These are phyloP conservation scores for Pseudopyricularia cyperi DNA, from an alignment of 2,329 filamentous ascomycete genomes.

Conservation along the genomic window DNA sequence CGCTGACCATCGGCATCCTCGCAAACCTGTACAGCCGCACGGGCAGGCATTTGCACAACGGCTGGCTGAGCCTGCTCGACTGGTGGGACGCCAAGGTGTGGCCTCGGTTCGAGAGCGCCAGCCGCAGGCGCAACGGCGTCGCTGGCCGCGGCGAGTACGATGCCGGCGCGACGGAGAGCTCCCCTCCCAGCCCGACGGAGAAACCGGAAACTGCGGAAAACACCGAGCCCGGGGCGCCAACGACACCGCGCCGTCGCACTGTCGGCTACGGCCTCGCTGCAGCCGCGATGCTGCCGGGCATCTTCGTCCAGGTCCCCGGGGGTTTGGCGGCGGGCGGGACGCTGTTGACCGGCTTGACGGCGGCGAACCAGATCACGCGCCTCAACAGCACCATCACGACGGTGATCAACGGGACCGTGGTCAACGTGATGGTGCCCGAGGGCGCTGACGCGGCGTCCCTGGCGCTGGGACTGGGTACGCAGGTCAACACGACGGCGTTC, in stretches of 20 bases:
- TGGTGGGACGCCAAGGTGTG: constrained; percentile 37
- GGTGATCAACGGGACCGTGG: background rate
- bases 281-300: constrained; percentile 73
- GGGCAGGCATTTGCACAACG: constrained; percentile 45
- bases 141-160: background rate
- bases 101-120: constrained; percentile 13
- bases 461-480: background rate
- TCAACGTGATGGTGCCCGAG: constrained; percentile 1
- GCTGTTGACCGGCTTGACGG: constrained; percentile 42
- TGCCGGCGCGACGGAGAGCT: background rate
- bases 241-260: background rate
- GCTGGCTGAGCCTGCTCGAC: constrained; percentile 36
- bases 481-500: constrained; percentile 16
- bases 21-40: constrained; percentile 68
- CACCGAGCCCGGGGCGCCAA: background rate
- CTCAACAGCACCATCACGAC: background rate
- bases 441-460: background rate
- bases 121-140: constrained; percentile 1
- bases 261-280: constrained; percentile 68
- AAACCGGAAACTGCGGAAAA: background rate
- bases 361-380: constrained; percentile 39
- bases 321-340: constrained; percentile 48
- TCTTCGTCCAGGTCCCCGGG: constrained; percentile 59
- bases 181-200: background rate
- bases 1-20: constrained; percentile 61